These are phyloP conservation scores for Neurospora sp. DNA, from an alignment of 495 filamentous ascomycete species.

Conservation along the genomic window DNA sequence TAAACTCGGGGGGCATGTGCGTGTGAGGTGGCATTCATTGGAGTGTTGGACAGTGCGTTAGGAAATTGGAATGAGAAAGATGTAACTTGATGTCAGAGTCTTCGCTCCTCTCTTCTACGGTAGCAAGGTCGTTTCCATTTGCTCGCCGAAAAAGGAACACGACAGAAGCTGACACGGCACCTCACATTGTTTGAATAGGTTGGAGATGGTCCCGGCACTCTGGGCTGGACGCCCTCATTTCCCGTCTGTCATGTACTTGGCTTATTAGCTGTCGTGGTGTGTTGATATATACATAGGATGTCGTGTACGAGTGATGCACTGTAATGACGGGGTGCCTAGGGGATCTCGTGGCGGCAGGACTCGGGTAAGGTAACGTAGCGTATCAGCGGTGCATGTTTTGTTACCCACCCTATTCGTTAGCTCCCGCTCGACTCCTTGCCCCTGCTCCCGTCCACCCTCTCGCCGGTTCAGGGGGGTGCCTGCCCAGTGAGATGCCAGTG, in stretches of 20 bases:
- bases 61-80: background rate
- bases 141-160: background rate
- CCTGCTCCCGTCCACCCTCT: background rate
- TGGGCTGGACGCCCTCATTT: background rate
- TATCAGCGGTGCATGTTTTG: background rate
- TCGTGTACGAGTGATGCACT: background rate
- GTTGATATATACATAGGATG: background rate
- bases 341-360: background rate
- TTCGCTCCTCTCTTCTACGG: background rate
- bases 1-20: background rate
- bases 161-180: background rate
- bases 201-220: background rate
- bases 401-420: background rate
- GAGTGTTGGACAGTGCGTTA: background rate
- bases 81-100: background rate
- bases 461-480: background rate
- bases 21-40: background rate
- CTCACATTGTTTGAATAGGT: background rate
- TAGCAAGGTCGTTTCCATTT: background rate
- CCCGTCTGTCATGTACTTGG: background rate
- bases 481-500: background rate
- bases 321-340: background rate
- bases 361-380: background rate
- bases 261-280: background rate
- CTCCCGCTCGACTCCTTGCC: background rate